Evolutionary conservation across 106 monocot genomes (phyloP), one percentile per base, ranked within the genome.

Genomic region (Agapanthus africanus): DNA sequence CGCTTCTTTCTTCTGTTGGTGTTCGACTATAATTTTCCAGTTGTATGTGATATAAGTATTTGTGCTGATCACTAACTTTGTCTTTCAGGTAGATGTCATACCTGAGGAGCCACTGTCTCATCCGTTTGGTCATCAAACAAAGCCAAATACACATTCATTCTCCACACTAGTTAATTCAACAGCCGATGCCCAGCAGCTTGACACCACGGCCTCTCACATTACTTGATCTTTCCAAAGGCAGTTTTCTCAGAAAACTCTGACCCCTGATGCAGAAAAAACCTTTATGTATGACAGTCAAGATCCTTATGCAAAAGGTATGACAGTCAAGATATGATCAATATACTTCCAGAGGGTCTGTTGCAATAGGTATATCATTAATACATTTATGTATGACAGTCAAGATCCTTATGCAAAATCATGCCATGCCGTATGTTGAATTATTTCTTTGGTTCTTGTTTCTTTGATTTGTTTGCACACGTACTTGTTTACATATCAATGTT

Each of bases 331-430:
- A 34, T 71, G 14, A 77, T 97, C 56, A 69, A 70, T 66, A 80
- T 99, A 66, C 83, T 99, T 19, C 99, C 99, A 54, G 68, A 87
- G 52, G 25, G 77, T 28, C 81, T 99, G 19, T 38, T 93, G 60
- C 84, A 81, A 59, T 85, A 89, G 78, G 99, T 99, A 81, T 77
- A 78, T 46, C 35, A 13, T 56, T 54, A 40, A n/a, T 26, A 14
- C n/a, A n/a, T n/a, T n/a, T n/a, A n/a, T n/a, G n/a, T n/a, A n/a
- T n/a, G n/a, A n/a, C n/a, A n/a, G n/a, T n/a, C n/a, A n/a, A n/a
- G n/a, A n/a, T n/a, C n/a, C n/a, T n/a, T n/a, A n/a, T n/a, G n/a
- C n/a, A n/a, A n/a, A n/a, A n/a, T n/a, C n/a, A n/a, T n/a, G n/a
- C n/a, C n/a, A n/a, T n/a, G n/a, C n/a, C n/a, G n/a, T n/a, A n/a